These are phyloP conservation scores for Gaeumannomyces sp. DNA, from an alignment of 2,329 filamentous ascomycete genomes.

Conservation along the genomic window DNA sequence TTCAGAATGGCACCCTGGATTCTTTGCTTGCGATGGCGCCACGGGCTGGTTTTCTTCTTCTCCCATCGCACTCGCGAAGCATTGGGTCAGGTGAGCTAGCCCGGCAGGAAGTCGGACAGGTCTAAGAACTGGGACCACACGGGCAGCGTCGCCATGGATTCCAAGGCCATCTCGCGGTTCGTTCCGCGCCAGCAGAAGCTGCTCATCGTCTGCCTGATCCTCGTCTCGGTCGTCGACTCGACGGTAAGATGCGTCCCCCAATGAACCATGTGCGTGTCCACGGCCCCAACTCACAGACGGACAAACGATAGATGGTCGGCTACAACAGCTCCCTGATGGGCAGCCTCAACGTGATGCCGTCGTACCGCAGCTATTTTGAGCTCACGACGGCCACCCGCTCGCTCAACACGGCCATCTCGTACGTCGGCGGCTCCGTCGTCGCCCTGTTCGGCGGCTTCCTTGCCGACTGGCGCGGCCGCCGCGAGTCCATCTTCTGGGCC, in stretches of 20 bases:
- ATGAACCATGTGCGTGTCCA: too few relatives aligned
- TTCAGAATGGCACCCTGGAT: neutral
- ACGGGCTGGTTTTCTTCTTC: neutral
- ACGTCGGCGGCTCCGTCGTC: slow-evolving; percentile 20
- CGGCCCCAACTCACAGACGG: neutral
- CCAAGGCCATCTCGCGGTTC: neutral
- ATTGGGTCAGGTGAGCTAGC: neutral
- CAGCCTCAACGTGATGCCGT: slow-evolving; percentile 27
- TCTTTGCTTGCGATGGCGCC: neutral
- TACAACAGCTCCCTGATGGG: slow-evolving; percentile 29
- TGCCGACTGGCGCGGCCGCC: slow-evolving; percentile 21
- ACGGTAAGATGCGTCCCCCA: neutral
- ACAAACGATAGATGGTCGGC: slow-evolving; percentile 13
- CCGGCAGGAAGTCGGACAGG: neutral
- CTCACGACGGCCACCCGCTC: slow-evolving; percentile 26
- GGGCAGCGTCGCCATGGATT: neutral
- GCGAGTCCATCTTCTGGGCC: slow-evolving; percentile 17
- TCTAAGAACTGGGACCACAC: neutral
- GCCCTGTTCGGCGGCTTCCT: slow-evolving; percentile 18
- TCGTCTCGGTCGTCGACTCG: slow-evolving; percentile 4
- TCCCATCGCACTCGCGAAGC: neutral
- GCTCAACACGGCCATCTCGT: slow-evolving; percentile 23
- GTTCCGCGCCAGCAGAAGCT: slow-evolving; percentile 3
- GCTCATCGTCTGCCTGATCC: slow-evolving; percentile 4
- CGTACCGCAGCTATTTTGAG: slow-evolving; percentile 26